Percentiles rank a stretch among this genome's conserved stretches.
Conservation (phyloP, 148 eudicot genomes). For the Vaccinium corymbosum region DNA sequence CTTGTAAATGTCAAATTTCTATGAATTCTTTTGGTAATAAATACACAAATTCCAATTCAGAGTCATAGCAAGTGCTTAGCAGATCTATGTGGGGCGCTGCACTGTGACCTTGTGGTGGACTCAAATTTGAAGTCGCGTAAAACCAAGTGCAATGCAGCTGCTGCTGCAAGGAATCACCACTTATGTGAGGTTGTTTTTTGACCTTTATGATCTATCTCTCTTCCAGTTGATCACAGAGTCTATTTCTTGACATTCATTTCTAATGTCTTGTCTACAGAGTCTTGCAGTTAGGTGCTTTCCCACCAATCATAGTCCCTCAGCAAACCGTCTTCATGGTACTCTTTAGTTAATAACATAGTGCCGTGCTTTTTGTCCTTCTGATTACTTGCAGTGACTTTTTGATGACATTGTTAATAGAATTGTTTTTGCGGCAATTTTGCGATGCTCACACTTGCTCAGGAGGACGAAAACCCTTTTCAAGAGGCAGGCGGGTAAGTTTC, state of each 20-base stretch:
- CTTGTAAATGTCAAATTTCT: not conserved
- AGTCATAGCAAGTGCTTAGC: conserved; percentile 84
- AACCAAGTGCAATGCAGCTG: conserved; percentile 88
- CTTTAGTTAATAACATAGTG: not conserved
- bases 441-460: conserved; percentile 85
- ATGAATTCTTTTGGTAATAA: not conserved
- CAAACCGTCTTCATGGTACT: conserved; percentile 88
- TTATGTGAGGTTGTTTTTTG: conserved; percentile 75
- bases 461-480: conserved; percentile 59
- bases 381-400: conserved; percentile 10
- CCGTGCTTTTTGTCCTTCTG: not conserved
- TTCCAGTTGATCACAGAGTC: conserved; percentile 8
- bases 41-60: conserved; percentile 31
- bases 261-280: conserved; percentile 47
- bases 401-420: conserved; percentile 36
- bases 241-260: conserved; percentile 5
- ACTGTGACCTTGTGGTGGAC: conserved; percentile 68
- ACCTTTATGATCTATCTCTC: not conserved
- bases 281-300: conserved; percentile 85
- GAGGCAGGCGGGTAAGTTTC: conserved; percentile 71
- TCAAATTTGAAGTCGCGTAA: conserved; percentile 39
- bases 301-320: conserved; percentile 61
- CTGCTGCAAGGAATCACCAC: conserved; percentile 71
- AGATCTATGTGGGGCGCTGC: conserved; percentile 86
- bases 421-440: conserved; percentile 87